These are phyloP conservation scores for Cladophialophora exuberans DNA, from an alignment of 2,329 filamentous ascomycete species.

Conservation along the genomic window DNA sequence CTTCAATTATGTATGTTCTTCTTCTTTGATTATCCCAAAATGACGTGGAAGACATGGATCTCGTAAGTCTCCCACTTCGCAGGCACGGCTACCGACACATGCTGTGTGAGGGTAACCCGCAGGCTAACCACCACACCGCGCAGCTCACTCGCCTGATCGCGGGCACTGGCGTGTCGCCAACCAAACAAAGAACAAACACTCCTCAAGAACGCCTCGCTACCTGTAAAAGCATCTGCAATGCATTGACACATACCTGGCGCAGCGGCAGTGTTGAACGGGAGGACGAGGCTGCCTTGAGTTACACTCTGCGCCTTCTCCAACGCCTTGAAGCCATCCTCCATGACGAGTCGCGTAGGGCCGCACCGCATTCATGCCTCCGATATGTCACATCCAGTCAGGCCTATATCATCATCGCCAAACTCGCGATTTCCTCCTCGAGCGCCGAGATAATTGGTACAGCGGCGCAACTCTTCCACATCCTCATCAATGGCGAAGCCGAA, in stretches of 20 bases:
- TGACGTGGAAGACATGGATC: constrained; percentile 43
- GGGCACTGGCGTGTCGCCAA: constrained; percentile 53
- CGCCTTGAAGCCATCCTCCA: constrained; percentile 70
- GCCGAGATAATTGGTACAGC: constrained; percentile 84
- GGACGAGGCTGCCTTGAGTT: constrained; percentile 55
- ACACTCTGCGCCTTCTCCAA: constrained; percentile 58
- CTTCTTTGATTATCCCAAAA: constrained; percentile 13
- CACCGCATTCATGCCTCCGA: constrained; percentile 87
- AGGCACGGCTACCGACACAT: background rate
- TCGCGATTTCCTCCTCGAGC: constrained; percentile 82
- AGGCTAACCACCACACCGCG: constrained; percentile 21
- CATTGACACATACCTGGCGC: constrained; percentile 65
- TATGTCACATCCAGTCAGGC: constrained; percentile 86
- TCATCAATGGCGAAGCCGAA: constrained; percentile 96
- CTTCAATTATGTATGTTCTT: background rate
- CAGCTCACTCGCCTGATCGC: constrained; percentile 67
- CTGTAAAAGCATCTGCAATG: constrained; percentile 65
- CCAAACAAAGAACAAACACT: constrained; percentile 56
- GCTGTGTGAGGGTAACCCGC: constrained; percentile 18
- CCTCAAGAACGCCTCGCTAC: constrained; percentile 63
- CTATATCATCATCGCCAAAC: constrained; percentile 85
- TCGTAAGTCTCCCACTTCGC: constrained; percentile 41
- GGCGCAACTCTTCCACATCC: constrained; percentile 82
- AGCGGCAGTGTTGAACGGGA: constrained; percentile 54
- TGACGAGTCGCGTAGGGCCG: constrained; percentile 84